Base-by-base conservation (phyloP, 73 alveolate genomes). In the Stentor coeruleus region DNA sequence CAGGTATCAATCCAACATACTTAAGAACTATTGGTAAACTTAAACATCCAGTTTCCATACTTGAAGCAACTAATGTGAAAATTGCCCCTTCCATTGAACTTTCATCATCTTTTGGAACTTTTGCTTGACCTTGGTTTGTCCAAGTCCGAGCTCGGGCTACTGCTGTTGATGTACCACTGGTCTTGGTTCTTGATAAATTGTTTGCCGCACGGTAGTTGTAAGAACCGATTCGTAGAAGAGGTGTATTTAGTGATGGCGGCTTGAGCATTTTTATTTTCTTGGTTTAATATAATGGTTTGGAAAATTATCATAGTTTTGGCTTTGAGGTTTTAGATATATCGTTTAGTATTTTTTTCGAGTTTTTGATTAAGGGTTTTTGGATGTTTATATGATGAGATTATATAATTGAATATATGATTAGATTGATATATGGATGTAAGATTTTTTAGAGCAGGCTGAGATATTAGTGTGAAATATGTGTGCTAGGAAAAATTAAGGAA, bases 31-130 rank as follows among this genome's bases (percentile, higher is more conserved):
- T 82, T 3, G 97, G 97, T 36, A 91, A 77, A 2, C 91, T 74
- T 20, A 93, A 89, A 11, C 90, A 88, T 31, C 98, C 97, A 41
- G 96, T 85, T 30, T 94, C 98, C 59, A 93, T 84, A 3, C 95
- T 89, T 6, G 93, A 39, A 6, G 95, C 89, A 58, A 91, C 76
- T 41, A 93, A 73, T 1, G 95, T 58, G 87, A 93, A 89, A 6
- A 88, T 88, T 28, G 94, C 35, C 20, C 94, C 95, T 82, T 94
- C 82, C 60, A 91, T 41, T 3, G 94, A 88, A 1, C 97, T 96
- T 60, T 91, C 88, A 58, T 85, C 95, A 11, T 49, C 66, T 49
- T 49, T 49, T n/a, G n/a, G n/a, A 66, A 93, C 59, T 60, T 81
- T 90, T 31, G 86, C 86, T 84, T 90, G 86, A 58, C 93, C 15